Base-by-base conservation (phyloP, 208 protist species). In the Novymonas esmeraldas region DNA sequence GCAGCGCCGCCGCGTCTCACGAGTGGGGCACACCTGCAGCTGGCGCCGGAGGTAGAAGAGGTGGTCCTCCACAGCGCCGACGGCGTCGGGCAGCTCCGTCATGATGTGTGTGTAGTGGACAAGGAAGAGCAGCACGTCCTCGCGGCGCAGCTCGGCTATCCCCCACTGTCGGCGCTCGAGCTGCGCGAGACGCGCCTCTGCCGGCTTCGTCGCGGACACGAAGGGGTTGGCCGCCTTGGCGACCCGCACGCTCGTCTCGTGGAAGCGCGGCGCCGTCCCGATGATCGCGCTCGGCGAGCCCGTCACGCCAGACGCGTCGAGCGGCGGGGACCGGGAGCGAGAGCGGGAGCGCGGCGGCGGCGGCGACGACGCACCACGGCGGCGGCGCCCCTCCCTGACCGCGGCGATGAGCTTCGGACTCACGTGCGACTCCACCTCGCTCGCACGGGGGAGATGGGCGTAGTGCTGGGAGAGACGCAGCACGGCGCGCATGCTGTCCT, bases 401-500 rank as follows among this genome's bases (percentile, higher is more conserved):
- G 41, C 59, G 16, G 13, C n/a, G 18, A 42, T 28, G n/a, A 41
- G 24, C 58, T 50, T 39, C 38, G 56, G 5, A 16, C 48, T 63
- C 22, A 52, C 31, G 26, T 58, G 42, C 22, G 36, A 31, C 24
- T 52, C 22, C 3, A 28, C 36, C 2, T 31, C 26, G 7, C 45
- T 41, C 38, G 11, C 22, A 5, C 57, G n/a, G n/a, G 46, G 14
- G 10, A n/a, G 16, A 36, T 73, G 48, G 41, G 44, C 51, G 70
- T 91, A 87, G 67, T 78, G 79, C 60, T 85, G 76, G 3, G 85
- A 62, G 4, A 91, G 79, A 24, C 64, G 79, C 20, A 91, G 64
- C 36, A 91, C 75, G 6, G 66, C 65, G 52, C 79, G 70, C 58
- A 91, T 85, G 62, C 69, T 83, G 67, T 85, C 79, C 20, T 81